These are phyloP conservation scores for Amborella trichopoda DNA, from an alignment of 164 flowering plant species.

Conservation along the genomic window DNA sequence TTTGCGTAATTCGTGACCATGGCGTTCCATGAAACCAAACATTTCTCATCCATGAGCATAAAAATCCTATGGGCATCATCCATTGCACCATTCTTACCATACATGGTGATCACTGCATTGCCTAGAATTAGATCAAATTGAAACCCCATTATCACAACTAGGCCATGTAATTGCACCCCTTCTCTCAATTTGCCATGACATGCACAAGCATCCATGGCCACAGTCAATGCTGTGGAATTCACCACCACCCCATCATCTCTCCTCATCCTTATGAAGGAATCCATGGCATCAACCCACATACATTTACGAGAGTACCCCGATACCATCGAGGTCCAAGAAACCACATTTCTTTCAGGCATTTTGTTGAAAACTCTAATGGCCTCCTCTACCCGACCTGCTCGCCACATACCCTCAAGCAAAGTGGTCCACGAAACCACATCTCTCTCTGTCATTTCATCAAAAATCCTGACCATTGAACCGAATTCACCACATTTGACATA, in stretches of 20 bases:
- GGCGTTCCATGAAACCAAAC: conserved; percentile 30
- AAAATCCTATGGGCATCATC: conserved; percentile 23
- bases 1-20: conserved; percentile 25
- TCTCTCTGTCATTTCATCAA: conserved; percentile 22
- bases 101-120: conserved; percentile 33
- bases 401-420: conserved; percentile 32
- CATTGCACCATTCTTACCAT: conserved; percentile 21
- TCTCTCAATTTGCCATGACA: conserved; percentile 12
- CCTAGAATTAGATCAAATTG: conserved; percentile 27
- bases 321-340: conserved; percentile 39
- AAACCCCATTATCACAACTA: conserved; percentile 24
- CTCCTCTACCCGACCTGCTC: conserved; percentile 18
- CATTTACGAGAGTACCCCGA: conserved; percentile 25
- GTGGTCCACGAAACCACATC: conserved; percentile 40
- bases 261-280: conserved; percentile 27
- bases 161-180: conserved; percentile 34
- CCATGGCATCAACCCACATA: conserved; percentile 21
- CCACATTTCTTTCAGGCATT: conserved; percentile 29
- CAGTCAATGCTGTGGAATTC: conserved; percentile 22
- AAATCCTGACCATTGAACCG: conserved; percentile 19
- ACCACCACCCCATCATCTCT: conserved; percentile 15
- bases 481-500: conserved; percentile 23
- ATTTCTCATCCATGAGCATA: conserved; percentile 16
- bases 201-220: conserved; percentile 27
- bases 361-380: conserved; percentile 25